Percentiles rank a stretch among this genome's conserved stretches.
phyloP scores from a whole-genome alignment of 2,329 filamentous ascomycete genomes.

The Nannizziopsis barbatae region DNA sequence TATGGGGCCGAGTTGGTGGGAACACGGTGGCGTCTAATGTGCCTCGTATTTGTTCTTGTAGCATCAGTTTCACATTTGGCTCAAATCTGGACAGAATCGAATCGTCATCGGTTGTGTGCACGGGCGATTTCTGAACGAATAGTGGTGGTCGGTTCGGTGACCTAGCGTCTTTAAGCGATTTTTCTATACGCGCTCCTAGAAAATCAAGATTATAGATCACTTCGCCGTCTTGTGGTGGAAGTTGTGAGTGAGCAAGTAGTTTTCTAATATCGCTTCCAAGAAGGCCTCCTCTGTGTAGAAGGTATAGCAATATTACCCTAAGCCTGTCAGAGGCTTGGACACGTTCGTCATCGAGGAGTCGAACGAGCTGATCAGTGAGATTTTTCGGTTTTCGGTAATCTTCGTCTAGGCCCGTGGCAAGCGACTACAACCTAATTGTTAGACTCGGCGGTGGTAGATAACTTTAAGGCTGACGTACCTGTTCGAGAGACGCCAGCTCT shows the following conservation, averaged over 20 bases:
- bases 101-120: slow-evolving; percentile 54
- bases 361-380: slow-evolving; percentile 70
- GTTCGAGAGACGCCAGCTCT: slow-evolving; percentile 79
- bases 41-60: slow-evolving; percentile 61
- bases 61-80: slow-evolving; percentile 66
- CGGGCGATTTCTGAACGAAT: slow-evolving; percentile 55
- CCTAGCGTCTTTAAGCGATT: slow-evolving; percentile 65
- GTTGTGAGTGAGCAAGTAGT: slow-evolving; percentile 67
- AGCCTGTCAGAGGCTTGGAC: slow-evolving; percentile 63
- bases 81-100: slow-evolving; percentile 80
- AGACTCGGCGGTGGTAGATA: slow-evolving; percentile 4
- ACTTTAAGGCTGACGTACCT: slow-evolving; percentile 38
- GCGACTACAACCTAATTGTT: slow-evolving; percentile 17
- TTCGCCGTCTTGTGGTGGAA: slow-evolving; percentile 62
- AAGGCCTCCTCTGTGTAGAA: slow-evolving; percentile 76
- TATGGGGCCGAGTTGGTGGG: slow-evolving; percentile 61
- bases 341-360: slow-evolving; percentile 74
- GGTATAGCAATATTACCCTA: slow-evolving; percentile 73
- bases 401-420: slow-evolving; percentile 87
- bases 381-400: slow-evolving; percentile 87
- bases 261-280: slow-evolving; percentile 74
- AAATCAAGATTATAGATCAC: slow-evolving; percentile 65
- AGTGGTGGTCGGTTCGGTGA: slow-evolving; percentile 50
- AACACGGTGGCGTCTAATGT: slow-evolving; percentile 56
- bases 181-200: slow-evolving; percentile 62